Base-by-base conservation (phyloP, 140 eudicot species). In the Oenanthe javanica region DNA sequence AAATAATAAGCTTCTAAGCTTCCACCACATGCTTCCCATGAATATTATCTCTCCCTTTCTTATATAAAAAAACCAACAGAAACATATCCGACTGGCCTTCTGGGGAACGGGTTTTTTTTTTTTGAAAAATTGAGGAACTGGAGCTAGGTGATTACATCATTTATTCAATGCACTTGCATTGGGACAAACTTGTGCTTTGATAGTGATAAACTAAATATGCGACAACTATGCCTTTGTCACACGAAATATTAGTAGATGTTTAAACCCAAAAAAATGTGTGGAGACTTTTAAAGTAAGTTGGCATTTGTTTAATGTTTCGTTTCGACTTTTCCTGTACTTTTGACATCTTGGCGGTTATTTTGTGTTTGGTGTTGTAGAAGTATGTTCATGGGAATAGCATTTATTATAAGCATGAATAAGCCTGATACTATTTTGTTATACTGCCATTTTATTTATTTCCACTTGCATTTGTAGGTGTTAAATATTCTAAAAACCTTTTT, bases 381-480 rank as follows among this genome's bases (percentile, higher is more conserved):
- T 25, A 11, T n/a, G 42, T 27, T 25, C 42, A n/a, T 10, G 42
- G 42, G 42, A 63, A 63, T 63, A 25, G 5, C 72, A 27, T 64
- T 64, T 64, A 27, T 6, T 0, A 64, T 64, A 9, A 64, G 38
- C 73, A 19, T 67, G 9, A 67, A 13, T 71, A 4, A 40, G 69
- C n/a, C n/a, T n/a, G n/a, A n/a, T n/a, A 64, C 43, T 76, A 27
- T 16, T 52, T 40, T 31, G 38, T 52, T 70, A 27, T 55, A 45
- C 18, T 14, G 47, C 52, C 49, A 40, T 27, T 83, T 79, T 42
- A 75, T 84, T 75, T 42, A 79, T 47, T 61, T 77, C 74, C 54
- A 14, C 5, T 38, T 71, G 36, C 61, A 64, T 52, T 77, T 50
- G 46, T 86, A 89, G 90, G 96, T 79, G 74, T 81, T 54, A 89